Evolutionary conservation across 2,329 filamentous ascomycete genomes (phyloP).

Genomic region (Thermomyces lanuginosus): DNA sequence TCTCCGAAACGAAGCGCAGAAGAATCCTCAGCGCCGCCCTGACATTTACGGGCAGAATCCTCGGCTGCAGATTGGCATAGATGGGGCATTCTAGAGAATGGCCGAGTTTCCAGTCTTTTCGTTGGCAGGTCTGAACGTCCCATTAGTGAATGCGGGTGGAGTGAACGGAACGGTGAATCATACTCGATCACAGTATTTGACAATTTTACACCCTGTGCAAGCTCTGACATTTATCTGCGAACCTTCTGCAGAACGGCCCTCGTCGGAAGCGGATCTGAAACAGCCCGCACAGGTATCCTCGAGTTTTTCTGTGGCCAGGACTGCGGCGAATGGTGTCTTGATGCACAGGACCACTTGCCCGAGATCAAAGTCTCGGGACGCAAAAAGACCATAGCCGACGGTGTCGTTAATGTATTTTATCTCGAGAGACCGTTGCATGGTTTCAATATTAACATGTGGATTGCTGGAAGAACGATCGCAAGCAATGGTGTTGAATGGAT

Average conservation of each 20-base stretch:
- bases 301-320: constrained; percentile 37
- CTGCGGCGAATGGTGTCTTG: constrained; percentile 36
- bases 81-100: constrained; percentile 46
- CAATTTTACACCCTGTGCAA: constrained; percentile 41
- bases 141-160: background rate
- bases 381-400: constrained; percentile 40
- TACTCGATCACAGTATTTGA: constrained; percentile 46
- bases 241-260: constrained; percentile 9
- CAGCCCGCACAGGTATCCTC: constrained; percentile 43
- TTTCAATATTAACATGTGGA: no score
- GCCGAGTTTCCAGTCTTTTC: constrained; percentile 39
- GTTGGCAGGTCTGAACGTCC: constrained; percentile 37
- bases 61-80: constrained; percentile 30
- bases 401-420: no score
- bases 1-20: constrained; percentile 22
- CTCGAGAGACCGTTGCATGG: no score
- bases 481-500: no score
- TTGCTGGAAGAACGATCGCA: no score
- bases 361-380: constrained; percentile 29
- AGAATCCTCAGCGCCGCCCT: constrained; percentile 41
- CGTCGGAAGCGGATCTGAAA: constrained; percentile 26
- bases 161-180: constrained; percentile 7
- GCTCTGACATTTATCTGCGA: constrained; percentile 27
- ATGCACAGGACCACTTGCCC: constrained; percentile 36
- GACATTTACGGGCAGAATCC: constrained; percentile 38